phyloP scores from a whole-genome alignment of 2,329 filamentous ascomycete species.

The Drechslera avenae region DNA sequence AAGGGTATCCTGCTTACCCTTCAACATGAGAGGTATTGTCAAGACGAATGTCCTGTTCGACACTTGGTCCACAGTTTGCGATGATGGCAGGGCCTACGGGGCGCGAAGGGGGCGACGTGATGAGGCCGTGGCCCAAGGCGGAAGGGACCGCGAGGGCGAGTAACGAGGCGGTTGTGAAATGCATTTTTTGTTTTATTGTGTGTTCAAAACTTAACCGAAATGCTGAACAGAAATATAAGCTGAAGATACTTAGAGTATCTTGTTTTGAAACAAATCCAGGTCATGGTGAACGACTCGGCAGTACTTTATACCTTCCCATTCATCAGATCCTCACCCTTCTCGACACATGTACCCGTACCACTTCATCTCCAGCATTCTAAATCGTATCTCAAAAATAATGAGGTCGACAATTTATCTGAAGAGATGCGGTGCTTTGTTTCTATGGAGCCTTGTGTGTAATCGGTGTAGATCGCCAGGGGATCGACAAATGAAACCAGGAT shows the following conservation, averaged over 20 bases:
- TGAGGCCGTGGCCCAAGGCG: slow-evolving; percentile 57
- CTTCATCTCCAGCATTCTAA: slow-evolving; percentile 1
- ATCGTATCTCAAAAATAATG: not conserved
- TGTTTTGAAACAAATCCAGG: not conserved
- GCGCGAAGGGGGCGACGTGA: slow-evolving; percentile 57
- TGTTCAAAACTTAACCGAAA: not conserved
- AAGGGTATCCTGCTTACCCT: slow-evolving; percentile 24
- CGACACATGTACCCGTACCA: not conserved
- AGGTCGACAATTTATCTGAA: slow-evolving; percentile 1
- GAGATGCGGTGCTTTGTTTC: not conserved
- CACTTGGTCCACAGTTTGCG: slow-evolving; percentile 58
- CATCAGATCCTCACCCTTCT: not conserved
- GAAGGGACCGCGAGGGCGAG: slow-evolving; percentile 17
- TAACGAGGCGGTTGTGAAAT: slow-evolving; percentile 20
- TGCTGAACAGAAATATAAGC: not conserved
- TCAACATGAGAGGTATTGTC: slow-evolving; percentile 52
- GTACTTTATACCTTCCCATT: not conserved
- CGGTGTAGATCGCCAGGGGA: slow-evolving; percentile 1
- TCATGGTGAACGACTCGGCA: not conserved
- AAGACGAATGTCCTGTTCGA: slow-evolving; percentile 56
- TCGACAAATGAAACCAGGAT: slow-evolving; percentile 2
- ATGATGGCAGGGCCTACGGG: slow-evolving; percentile 57
- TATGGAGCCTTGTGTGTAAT: not conserved
- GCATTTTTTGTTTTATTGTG: too few species aligned
- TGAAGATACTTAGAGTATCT: not conserved